Base-by-base conservation (phyloP, 257 asterid species). In the Capsicum pubescens region DNA sequence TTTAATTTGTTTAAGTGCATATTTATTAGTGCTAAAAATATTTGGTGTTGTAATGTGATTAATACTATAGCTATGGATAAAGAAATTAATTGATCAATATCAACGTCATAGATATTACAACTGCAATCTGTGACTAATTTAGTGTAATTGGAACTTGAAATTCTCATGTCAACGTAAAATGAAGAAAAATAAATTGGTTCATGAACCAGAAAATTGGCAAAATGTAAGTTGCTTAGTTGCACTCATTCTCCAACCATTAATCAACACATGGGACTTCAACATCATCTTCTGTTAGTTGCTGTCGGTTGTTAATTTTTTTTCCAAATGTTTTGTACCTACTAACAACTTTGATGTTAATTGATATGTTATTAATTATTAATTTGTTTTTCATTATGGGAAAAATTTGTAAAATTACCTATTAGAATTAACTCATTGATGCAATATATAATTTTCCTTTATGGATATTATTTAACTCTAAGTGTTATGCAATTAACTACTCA, bases 211-310 rank as follows among this genome's bases (percentile, higher is more conserved):
- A 77, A 68, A 52, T 52, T 77, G 50, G 64, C 14, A 77, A 77
- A 77, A 52, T 54, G 3, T 77, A 54, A 77, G 82, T 54, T 77
- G 46, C 21, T 54, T 83, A 81, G 84, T 87, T 64, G 84, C 80
- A 69, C 13, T 66, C 83, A 55, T 36, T 63, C 69, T 46, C 87
- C 89, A 83, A 67, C 85, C 79, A 6, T 82, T 77, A 35, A 86
- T 66, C 46, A 84, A 77, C 46, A 7, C 19, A 54, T 26, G n/a
- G 32, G 12, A 26, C 42, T 32, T 54, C 54, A 26, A 77, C 15
- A 26, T 52, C 81, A 26, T 54, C n/a, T 76, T 54, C 1, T 77
- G 81, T 89, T 84, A 88, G 90, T 90, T 87, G 90, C 66, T 66
- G 91, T 90, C 86, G 90, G 89, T 10, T 86, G 81, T 82, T 83